A percentile compares a stretch with the other conserved stretches of the same genome.
phyloP scores from a whole-genome alignment of 1,284 basidiomycete species.

The Ustilago esculenta region DNA sequence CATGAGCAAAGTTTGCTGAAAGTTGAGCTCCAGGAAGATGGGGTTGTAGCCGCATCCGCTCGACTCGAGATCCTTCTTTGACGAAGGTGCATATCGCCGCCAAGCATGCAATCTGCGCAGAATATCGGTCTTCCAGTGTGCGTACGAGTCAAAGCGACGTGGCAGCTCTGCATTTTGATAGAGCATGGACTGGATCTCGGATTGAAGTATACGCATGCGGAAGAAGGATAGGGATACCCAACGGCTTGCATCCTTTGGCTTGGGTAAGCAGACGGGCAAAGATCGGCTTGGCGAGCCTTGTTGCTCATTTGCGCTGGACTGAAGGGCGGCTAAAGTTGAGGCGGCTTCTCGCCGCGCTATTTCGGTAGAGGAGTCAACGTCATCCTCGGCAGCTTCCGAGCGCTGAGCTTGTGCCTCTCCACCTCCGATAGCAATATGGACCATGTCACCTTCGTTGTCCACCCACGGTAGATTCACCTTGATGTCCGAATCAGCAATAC shows the following conservation, averaged over 20 bases:
- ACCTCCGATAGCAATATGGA: conserved; percentile 18
- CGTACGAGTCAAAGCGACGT: conserved; percentile 38
- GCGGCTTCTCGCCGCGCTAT: conserved; percentile 40
- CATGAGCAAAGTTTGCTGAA: conserved; percentile 51
- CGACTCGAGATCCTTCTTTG: conserved; percentile 36
- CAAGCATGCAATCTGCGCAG: conserved; percentile 40
- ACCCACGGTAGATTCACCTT: conserved; percentile 44
- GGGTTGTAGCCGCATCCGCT: conserved; percentile 48
- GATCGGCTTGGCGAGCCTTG: conserved; percentile 1
- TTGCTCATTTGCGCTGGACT: conserved; percentile 18
- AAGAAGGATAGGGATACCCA: conserved; percentile 50
- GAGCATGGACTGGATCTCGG: conserved; percentile 48
- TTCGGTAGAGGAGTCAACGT: conserved; percentile 37
- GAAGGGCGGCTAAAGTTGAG: conserved; percentile 39
- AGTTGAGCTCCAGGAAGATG: conserved; percentile 54
- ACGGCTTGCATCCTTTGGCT: conserved; percentile 40
- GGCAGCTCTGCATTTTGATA: conserved; percentile 48
- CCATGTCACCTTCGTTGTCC: conserved; percentile 31
- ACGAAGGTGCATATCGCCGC: conserved; percentile 45
- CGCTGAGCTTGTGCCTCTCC: conserved; percentile 1
- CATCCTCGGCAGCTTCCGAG: conserved; percentile 14
- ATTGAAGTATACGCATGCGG: conserved; percentile 48
- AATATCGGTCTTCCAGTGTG: conserved; percentile 47
- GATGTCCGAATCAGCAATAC: conserved; percentile 49
- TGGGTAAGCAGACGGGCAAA: conserved; percentile 21